These are phyloP conservation scores for Diaporthe amygdali DNA, from an alignment of 2,329 filamentous ascomycete species.

Conservation along the genomic window DNA sequence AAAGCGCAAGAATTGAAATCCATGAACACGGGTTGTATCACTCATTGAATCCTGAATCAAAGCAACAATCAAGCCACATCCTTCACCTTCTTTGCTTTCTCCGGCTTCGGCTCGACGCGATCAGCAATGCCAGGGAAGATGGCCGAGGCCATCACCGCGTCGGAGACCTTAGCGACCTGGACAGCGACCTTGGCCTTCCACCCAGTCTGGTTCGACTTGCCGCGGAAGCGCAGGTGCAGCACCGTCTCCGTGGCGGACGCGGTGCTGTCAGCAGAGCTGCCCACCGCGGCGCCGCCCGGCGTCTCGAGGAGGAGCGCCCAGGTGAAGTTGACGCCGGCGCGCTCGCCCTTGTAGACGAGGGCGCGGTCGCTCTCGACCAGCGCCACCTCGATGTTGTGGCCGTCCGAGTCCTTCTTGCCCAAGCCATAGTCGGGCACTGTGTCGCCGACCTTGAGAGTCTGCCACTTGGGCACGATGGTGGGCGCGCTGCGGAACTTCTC, in stretches of 20 bases:
- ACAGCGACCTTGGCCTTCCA: constrained; percentile 19
- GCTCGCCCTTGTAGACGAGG: constrained; percentile 20
- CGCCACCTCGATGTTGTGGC: constrained; percentile 11
- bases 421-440: constrained; percentile 15
- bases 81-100: constrained; percentile 2
- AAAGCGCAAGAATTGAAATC: not conserved
- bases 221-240: constrained; percentile 13
- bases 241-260: constrained; percentile 2
- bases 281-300: not conserved
- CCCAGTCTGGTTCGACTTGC: constrained; percentile 12
- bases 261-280: not conserved
- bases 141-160: constrained; percentile 14
- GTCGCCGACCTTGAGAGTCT: constrained; percentile 16
- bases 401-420: not conserved
- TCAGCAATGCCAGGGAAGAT: constrained; percentile 20
- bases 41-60: not conserved
- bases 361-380: constrained; percentile 13
- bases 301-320: constrained; percentile 18
- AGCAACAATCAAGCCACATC: not conserved
- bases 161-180: constrained; percentile 12
- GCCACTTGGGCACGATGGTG: constrained; percentile 12
- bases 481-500: constrained; percentile 8
- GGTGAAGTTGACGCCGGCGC: constrained; percentile 16
- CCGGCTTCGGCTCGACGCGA: not conserved
- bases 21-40: not conserved